phyloP scores from a whole-genome alignment of 768 basidiomycete species.

The Panellus pusillus region DNA sequence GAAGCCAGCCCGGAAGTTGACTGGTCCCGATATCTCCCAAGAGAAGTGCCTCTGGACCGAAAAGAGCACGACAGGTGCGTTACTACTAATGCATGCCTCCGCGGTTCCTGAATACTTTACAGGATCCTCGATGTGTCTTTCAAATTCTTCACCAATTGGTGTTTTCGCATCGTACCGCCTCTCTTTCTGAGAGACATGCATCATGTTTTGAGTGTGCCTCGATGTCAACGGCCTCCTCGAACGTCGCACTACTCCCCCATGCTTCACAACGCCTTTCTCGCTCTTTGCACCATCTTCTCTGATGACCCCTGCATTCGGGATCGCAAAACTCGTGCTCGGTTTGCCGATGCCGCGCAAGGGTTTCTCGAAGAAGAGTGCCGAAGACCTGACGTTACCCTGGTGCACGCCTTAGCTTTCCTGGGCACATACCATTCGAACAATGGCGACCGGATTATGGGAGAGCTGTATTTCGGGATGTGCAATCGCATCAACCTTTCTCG shows the following conservation, averaged over 20 bases:
- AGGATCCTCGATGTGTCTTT: constrained; percentile 40
- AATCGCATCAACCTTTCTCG: constrained; percentile 10
- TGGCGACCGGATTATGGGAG: constrained; percentile 20
- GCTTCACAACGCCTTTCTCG: constrained; percentile 50
- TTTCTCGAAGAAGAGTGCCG: constrained; percentile 20
- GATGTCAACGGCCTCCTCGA: constrained; percentile 24
- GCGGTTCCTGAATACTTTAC: neutral
- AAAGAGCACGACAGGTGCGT: constrained; percentile 24
- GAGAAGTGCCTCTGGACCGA: constrained; percentile 1
- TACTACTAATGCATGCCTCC: neutral
- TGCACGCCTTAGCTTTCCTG: constrained; percentile 23
- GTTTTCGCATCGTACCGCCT: constrained; percentile 38
- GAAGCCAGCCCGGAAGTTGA: constrained; percentile 12
- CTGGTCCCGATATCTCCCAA: constrained; percentile 18
- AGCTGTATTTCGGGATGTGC: constrained; percentile 21
- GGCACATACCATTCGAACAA: constrained; percentile 21
- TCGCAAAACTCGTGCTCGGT: constrained; percentile 12
- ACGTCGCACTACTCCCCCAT: constrained; percentile 50
- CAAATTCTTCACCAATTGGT: constrained; percentile 41
- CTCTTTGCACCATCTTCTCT: constrained; percentile 20
- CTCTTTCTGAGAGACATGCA: constrained; percentile 45
- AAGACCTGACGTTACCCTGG: constrained; percentile 23
- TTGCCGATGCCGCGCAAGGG: constrained; percentile 16
- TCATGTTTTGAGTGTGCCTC: constrained; percentile 31
- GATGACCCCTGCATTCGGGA: constrained; percentile 20